A percentile compares a stretch with the other conserved stretches of the same genome.
phyloP scores from a whole-genome alignment of 2,329 filamentous ascomycete species.

The Neopestalotiopsis clavispora region DNA sequence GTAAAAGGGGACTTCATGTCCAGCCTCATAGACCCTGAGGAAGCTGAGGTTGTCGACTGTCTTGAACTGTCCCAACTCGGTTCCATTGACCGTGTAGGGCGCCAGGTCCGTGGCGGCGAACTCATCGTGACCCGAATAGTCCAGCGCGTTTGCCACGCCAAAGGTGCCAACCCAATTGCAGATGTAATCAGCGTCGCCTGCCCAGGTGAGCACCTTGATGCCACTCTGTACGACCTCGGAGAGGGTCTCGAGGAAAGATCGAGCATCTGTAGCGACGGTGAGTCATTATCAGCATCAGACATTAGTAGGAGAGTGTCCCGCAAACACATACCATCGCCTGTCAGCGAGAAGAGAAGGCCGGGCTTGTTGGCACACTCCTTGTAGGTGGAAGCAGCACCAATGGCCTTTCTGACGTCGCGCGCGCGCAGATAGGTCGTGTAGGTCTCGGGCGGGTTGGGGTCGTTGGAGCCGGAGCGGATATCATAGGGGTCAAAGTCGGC shows the following conservation, averaged over 20 bases:
- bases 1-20: conserved; percentile 54
- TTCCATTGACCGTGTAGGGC: conserved; percentile 29
- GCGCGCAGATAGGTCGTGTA: conserved; percentile 47
- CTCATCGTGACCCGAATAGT: conserved; percentile 43
- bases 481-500: conserved; percentile 52
- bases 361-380: conserved; percentile 44
- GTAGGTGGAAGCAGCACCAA: conserved; percentile 49
- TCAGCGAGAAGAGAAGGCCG: conserved; percentile 42
- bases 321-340: conserved; percentile 41
- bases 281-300: background rate
- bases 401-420: conserved; percentile 43
- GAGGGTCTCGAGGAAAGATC: conserved; percentile 45
- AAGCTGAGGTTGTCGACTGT: conserved; percentile 55
- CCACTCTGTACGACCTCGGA: conserved; percentile 49
- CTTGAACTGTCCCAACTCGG: conserved; percentile 46
- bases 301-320: no score
- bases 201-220: conserved; percentile 56
- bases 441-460: conserved; percentile 43
- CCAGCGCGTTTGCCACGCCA: conserved; percentile 47
- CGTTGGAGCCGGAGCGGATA: conserved; percentile 42
- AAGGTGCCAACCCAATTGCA: conserved; percentile 56
- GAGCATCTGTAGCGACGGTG: conserved; percentile 18
- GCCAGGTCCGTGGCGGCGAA: conserved; percentile 49
- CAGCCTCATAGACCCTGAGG: conserved; percentile 50
- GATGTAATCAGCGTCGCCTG: conserved; percentile 60